Evolutionary conservation across 164 flowering plant genomes (phyloP).

Genomic region (Aristolochia contorta): DNA sequence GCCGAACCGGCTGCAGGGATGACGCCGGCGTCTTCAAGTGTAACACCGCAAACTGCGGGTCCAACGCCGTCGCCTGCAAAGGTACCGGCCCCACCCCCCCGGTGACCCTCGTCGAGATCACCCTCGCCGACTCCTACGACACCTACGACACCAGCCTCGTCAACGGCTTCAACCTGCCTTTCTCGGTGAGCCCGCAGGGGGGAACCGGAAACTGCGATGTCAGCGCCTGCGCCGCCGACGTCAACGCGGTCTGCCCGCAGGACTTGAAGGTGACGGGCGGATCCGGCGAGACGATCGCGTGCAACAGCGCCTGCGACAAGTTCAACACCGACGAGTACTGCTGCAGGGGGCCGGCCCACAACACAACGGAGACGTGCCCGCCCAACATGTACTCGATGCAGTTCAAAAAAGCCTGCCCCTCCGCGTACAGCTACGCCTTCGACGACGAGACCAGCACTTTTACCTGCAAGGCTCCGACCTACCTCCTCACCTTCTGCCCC

Average conservation of each 20-base stretch:
- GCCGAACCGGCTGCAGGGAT: conserved; percentile 22
- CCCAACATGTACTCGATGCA: conserved; percentile 17
- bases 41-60: conserved; percentile 29
- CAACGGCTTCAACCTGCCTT: conserved; percentile 25
- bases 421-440: conserved; percentile 26
- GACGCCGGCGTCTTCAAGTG: conserved; percentile 18
- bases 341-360: conserved; percentile 14
- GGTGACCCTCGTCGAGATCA: conserved; percentile 28
- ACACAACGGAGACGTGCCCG: conserved; percentile 9
- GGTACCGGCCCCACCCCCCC: conserved; percentile 35
- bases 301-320: conserved; percentile 22
- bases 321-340: conserved; percentile 19
- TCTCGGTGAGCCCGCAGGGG: conserved; percentile 5
- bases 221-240: conserved; percentile 10
- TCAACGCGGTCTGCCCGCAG: conserved; percentile 17
- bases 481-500: conserved; percentile 22
- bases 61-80: conserved; percentile 21
- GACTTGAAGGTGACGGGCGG: conserved; percentile 9
- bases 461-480: conserved; percentile 17
- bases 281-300: conserved; percentile 14
- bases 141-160: conserved; percentile 33
- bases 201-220: conserved; percentile 5
- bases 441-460: conserved; percentile 23
- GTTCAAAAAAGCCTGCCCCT: conserved; percentile 25
- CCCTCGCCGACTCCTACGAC: conserved; percentile 14